Evolutionary conservation across 495 filamentous ascomycete genomes (phyloP).

Genomic region (Aspergillus heteromorphus): DNA sequence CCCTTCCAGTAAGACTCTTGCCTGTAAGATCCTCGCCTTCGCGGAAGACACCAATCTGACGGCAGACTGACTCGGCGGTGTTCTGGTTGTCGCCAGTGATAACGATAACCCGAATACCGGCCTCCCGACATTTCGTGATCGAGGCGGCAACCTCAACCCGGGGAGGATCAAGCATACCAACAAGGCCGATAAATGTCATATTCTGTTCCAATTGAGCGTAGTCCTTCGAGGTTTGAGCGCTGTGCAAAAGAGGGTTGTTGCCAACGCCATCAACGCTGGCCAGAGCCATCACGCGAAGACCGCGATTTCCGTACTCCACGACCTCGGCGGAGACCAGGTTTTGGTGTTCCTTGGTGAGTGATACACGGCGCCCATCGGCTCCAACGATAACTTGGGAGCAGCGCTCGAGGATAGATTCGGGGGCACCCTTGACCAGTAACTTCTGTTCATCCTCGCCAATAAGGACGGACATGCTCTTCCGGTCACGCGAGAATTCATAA

Average conservation of each 20-base stretch:
- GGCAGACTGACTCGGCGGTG: slow-evolving; percentile 96
- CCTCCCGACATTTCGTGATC: slow-evolving; percentile 82
- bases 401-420: slow-evolving; percentile 87
- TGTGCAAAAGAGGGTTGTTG: slow-evolving; percentile 61
- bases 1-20: slow-evolving; percentile 91
- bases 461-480: slow-evolving; percentile 99
- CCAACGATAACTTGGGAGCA: slow-evolving; percentile 78
- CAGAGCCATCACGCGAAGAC: slow-evolving; percentile 91
- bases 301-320: slow-evolving; percentile 82
- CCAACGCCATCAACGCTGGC: slow-evolving; percentile 71
- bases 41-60: slow-evolving; percentile 92
- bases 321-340: slow-evolving; percentile 70
- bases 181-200: slow-evolving; percentile 88
- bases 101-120: slow-evolving; percentile 94
- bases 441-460: slow-evolving; percentile 65
- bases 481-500: slow-evolving; percentile 95
- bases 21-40: slow-evolving; percentile 74
- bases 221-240: slow-evolving; percentile 73
- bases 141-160: slow-evolving; percentile 86
- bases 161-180: slow-evolving; percentile 96
- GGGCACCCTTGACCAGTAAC: slow-evolving; percentile 94
- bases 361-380: slow-evolving; percentile 64
- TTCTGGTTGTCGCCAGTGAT: slow-evolving; percentile 98
- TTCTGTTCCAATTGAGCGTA: slow-evolving; percentile 85
- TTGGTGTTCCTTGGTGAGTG: slow-evolving; percentile 59